A percentile compares a stretch with the other conserved stretches of the same genome.
Evolutionary conservation across 805 yeast species (phyloP).

Genomic region (Priceomyces castillae): DNA sequence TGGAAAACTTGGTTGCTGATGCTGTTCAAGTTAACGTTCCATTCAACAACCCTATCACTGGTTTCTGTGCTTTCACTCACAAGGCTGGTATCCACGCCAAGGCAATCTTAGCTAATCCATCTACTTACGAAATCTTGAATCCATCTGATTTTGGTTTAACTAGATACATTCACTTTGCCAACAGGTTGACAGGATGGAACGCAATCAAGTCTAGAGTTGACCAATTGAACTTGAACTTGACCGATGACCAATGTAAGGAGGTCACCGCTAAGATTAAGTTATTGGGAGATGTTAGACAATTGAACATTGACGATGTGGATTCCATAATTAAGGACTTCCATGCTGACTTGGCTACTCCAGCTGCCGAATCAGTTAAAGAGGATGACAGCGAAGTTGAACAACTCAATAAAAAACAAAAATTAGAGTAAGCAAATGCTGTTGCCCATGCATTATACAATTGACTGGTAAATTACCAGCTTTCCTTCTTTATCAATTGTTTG

Average conservation of each 20-base stretch:
- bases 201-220: conserved; percentile 61
- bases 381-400: conserved; percentile 31
- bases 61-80: conserved; percentile 64
- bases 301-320: conserved; percentile 60
- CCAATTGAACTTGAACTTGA: conserved; percentile 53
- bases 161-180: conserved; percentile 61
- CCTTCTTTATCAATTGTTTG: conserved; percentile 1
- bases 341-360: conserved; percentile 38
- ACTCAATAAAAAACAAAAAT: conserved; percentile 28
- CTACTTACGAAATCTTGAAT: conserved; percentile 59
- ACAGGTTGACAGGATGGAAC: conserved; percentile 62
- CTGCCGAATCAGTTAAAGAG: conserved; percentile 19
- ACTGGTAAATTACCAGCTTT: background rate
- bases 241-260: conserved; percentile 57
- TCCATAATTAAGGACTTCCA: conserved; percentile 57
- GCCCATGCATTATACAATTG: conserved; percentile 1
- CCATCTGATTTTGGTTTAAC: conserved; percentile 59
- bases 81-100: conserved; percentile 65
- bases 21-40: conserved; percentile 59
- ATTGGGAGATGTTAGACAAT: conserved; percentile 59
- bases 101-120: conserved; percentile 60
- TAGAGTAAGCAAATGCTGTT: conserved; percentile 8
- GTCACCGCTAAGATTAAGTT: conserved; percentile 53
- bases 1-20: conserved; percentile 58
- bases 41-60: conserved; percentile 61